A percentile compares a stretch with the other conserved stretches of the same genome.
Evolutionary conservation across 2,329 filamentous ascomycete genomes (phyloP).

Genomic region (Trichoderma sp.): DNA sequence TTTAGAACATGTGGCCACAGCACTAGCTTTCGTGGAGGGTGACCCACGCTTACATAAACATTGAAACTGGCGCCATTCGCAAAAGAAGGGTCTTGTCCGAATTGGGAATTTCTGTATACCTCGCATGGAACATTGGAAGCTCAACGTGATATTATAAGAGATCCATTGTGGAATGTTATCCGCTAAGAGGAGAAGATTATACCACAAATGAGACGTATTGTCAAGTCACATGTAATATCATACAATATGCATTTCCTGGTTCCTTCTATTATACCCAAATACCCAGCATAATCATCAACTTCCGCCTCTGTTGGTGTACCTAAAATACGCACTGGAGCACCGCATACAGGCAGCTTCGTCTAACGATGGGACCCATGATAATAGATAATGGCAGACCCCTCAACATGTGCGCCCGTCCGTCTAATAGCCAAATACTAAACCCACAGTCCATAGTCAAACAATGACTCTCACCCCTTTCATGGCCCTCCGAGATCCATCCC

Average conservation of each 20-base stretch:
- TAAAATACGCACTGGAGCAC: not conserved
- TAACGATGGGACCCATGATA: not conserved
- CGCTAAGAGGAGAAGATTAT: not conserved
- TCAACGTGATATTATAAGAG: not conserved
- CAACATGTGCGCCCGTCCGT: not conserved
- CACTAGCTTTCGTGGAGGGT: not conserved
- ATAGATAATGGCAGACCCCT: not conserved
- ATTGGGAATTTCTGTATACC: not conserved
- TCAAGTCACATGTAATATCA: not conserved
- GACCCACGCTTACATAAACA: slow-evolving; percentile 18
- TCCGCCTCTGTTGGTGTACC: not conserved
- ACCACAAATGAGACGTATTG: not conserved
- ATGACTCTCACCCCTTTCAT: not conserved
- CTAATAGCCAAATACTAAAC: not conserved
- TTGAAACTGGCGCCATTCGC: not conserved
- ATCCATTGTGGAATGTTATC: not conserved
- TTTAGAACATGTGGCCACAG: slow-evolving; percentile 25
- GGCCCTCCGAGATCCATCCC: slow-evolving; percentile 14
- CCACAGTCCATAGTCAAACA: no score
- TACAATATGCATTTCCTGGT: not conserved
- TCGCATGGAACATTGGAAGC: not conserved
- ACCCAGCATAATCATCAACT: not conserved
- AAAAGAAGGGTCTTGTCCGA: not conserved
- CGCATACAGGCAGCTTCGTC: not conserved
- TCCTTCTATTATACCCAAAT: not conserved